These are phyloP conservation scores for Mycena amicta DNA, from an alignment of 768 basidiomycete genomes.

Conservation along the genomic window DNA sequence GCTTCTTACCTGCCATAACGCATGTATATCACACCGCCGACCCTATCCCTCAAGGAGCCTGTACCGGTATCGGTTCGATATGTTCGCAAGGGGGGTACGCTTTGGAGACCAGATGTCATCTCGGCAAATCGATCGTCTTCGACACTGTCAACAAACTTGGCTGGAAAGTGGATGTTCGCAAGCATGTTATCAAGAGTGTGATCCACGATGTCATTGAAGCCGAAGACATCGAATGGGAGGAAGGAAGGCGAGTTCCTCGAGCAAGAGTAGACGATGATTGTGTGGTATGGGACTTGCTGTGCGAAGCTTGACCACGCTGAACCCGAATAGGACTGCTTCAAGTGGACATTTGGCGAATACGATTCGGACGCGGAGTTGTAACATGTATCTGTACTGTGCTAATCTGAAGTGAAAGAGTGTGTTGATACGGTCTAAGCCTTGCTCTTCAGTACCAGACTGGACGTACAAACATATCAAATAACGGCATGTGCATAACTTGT, in stretches of 20 bases:
- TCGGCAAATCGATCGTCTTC: constrained; percentile 85
- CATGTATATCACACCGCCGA: constrained; percentile 93
- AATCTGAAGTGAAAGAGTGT: too few species aligned
- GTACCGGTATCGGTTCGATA: constrained; percentile 71
- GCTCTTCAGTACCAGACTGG: too few species aligned
- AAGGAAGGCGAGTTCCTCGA: constrained; percentile 52
- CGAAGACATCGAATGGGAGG: constrained; percentile 55
- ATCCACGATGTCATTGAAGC: constrained; percentile 62
- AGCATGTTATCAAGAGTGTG: constrained; percentile 71
- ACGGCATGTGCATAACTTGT: too few species aligned
- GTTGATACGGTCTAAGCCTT: too few species aligned
- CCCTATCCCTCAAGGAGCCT: constrained; percentile 86
- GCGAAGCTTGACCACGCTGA: not conserved
- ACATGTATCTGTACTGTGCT: too few species aligned
- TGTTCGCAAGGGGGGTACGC: constrained; percentile 90
- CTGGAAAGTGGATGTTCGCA: constrained; percentile 82
- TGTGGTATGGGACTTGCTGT: constrained; percentile 41
- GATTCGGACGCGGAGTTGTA: constrained; percentile 14
- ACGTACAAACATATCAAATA: not conserved
- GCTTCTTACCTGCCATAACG: constrained; percentile 62
- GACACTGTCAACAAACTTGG: constrained; percentile 82
- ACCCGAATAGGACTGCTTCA: constrained; percentile 66
- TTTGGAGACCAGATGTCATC: constrained; percentile 83
- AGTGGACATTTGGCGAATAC: constrained; percentile 70
- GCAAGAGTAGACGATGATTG: constrained; percentile 69